A percentile compares a stretch with the other conserved stretches of the same genome.
Evolutionary conservation across 2,329 filamentous ascomycete species (phyloP).

Genomic region (Juglanconis sp.): DNA sequence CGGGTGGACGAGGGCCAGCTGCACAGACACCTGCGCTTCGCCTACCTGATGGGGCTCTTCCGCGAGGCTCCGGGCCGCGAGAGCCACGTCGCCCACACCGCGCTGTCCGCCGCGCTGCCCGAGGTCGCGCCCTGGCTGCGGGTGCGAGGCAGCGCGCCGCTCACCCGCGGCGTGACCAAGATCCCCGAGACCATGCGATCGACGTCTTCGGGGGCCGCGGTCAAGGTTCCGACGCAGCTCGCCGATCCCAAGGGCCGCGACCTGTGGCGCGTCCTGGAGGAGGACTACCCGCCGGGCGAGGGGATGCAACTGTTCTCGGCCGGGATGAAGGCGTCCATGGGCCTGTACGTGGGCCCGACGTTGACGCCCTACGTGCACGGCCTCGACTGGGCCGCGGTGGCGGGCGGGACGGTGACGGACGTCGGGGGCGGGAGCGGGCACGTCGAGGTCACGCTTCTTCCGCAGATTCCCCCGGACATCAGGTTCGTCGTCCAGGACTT

Average conservation of each 20-base stretch:
- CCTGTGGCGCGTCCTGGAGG: slow-evolving; percentile 11
- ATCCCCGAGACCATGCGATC: slow-evolving; percentile 13
- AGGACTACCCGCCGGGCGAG: slow-evolving; percentile 8
- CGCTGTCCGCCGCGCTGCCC: slow-evolving; percentile 14
- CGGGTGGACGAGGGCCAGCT: neutral
- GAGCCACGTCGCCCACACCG: slow-evolving; percentile 17
- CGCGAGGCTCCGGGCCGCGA: slow-evolving; percentile 1
- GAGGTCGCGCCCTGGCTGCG: slow-evolving; percentile 4
- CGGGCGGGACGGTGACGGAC: neutral
- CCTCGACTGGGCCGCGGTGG: neutral
- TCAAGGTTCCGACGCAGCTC: slow-evolving; percentile 4
- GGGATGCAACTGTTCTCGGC: neutral
- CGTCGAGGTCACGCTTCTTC: neutral
- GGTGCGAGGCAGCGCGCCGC: slow-evolving; percentile 7
- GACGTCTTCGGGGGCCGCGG: neutral
- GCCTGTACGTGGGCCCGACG: neutral
- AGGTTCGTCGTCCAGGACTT: neutral
- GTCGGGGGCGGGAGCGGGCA: neutral
- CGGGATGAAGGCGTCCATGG: slow-evolving; percentile 1
- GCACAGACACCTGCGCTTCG: slow-evolving; percentile 17
- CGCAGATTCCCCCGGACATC: neutral
- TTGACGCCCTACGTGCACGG: neutral
- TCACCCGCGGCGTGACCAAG: slow-evolving; percentile 9
- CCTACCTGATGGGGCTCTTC: slow-evolving; percentile 19
- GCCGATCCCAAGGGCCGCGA: slow-evolving; percentile 3